phyloP scores from a whole-genome alignment of 495 filamentous ascomycete species.

The Podospora fimiseda region DNA sequence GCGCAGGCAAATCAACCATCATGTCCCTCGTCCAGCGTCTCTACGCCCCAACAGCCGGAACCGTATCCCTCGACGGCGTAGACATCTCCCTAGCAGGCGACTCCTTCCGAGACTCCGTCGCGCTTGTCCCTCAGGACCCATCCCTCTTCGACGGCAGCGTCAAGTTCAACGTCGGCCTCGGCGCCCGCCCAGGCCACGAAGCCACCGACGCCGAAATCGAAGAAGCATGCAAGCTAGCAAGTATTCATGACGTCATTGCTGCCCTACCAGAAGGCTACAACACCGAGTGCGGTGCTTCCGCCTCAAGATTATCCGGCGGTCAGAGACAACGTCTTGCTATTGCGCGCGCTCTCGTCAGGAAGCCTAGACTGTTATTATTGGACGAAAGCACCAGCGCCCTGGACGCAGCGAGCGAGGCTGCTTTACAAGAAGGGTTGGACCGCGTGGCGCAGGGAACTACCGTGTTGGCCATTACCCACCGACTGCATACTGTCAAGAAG shows the following conservation, averaged over 20 bases:
- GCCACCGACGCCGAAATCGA: slow-evolving; percentile 45
- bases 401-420: slow-evolving; percentile 63
- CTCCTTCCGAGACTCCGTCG: slow-evolving; percentile 48
- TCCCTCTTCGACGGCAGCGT: slow-evolving; percentile 48
- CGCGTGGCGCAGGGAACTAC: slow-evolving; percentile 65
- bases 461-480: slow-evolving; percentile 77
- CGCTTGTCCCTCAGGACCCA: slow-evolving; percentile 59
- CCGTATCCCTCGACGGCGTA: slow-evolving; percentile 46
- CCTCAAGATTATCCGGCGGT: slow-evolving; percentile 46
- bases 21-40: slow-evolving; percentile 59
- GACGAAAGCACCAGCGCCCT: slow-evolving; percentile 82
- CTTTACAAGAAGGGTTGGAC: slow-evolving; percentile 67
- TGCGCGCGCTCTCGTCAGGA: slow-evolving; percentile 69
- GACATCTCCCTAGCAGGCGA: slow-evolving; percentile 40
- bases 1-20: slow-evolving; percentile 69
- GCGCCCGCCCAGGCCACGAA: slow-evolving; percentile 37
- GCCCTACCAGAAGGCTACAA: slow-evolving; percentile 56
- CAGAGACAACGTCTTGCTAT: slow-evolving; percentile 68
- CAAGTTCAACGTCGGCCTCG: slow-evolving; percentile 50
- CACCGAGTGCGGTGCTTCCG: slow-evolving; percentile 49
- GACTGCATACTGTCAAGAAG: slow-evolving; percentile 65
- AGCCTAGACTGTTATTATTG: slow-evolving; percentile 74
- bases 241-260: slow-evolving; percentile 53
- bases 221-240: slow-evolving; percentile 50
- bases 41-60: slow-evolving; percentile 51